Evolutionary conservation across 2,329 filamentous ascomycete species (phyloP).

Genomic region (Colletotrichum liaoningense): DNA sequence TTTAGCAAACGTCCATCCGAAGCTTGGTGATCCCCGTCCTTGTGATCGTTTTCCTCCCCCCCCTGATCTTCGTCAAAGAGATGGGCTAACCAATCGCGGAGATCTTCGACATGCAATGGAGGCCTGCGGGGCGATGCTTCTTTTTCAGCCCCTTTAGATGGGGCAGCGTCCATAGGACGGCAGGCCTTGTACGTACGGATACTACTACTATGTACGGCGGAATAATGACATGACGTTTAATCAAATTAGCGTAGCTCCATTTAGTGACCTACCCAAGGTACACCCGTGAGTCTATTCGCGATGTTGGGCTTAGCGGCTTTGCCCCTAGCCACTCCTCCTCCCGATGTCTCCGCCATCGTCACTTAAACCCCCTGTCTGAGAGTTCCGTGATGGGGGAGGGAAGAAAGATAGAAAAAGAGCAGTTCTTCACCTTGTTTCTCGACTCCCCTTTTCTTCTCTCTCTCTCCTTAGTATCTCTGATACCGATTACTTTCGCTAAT

Average conservation of each 20-base stretch:
- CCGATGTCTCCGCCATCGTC: background rate
- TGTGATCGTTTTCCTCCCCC: conserved; percentile 18
- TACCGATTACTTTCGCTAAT: conserved; percentile 39
- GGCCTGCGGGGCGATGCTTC: background rate
- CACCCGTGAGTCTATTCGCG: conserved; percentile 25
- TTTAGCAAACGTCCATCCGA: conserved; percentile 1
- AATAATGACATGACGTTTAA: conserved; percentile 3
- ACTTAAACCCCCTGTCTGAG: background rate
- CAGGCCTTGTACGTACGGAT: background rate
- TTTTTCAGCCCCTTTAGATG: background rate
- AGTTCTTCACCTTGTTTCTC: background rate
- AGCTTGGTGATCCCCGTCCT: conserved; percentile 18
- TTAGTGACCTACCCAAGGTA: conserved; percentile 10
- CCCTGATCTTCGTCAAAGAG: conserved; percentile 36
- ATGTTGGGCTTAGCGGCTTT: background rate
- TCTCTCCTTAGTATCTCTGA: conserved; percentile 39
- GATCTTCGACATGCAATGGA: conserved; percentile 10
- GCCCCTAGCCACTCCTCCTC: background rate
- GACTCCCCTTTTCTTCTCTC: background rate
- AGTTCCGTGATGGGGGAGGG: background rate
- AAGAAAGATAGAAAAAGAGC: conserved; percentile 34
- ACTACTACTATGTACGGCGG: conserved; percentile 8
- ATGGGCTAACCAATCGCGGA: conserved; percentile 9
- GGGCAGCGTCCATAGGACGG: background rate
- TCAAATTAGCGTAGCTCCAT: conserved; percentile 2